Base-by-base conservation (phyloP, 2,329 filamentous ascomycete genomes). In the Westerdykella aurantiaca region DNA sequence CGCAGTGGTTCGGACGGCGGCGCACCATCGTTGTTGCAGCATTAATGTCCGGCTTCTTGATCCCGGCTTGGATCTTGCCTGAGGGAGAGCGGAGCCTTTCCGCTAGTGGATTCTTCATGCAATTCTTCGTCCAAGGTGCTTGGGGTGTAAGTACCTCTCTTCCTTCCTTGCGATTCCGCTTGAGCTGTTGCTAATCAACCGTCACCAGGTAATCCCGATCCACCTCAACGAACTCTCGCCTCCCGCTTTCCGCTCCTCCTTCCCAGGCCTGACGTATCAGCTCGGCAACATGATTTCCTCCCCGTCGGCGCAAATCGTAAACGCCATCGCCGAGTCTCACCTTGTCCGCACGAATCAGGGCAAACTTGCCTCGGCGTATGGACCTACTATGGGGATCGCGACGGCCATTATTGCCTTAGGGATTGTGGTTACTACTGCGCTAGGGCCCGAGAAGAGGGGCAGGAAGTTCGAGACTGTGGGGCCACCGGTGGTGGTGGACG, bases 401-500 rank as follows among this genome's bases (percentile, higher is more conserved):
- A 89, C 85, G 2, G 85, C 82, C 1, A 89, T 90, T 53, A 88
- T 89, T 50, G 83, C 81, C 0, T 37, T 79, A 0, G 85, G 85
- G 1, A 88, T 90, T 48, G 72, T 76, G 10, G 59, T 83, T 17
- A 88, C 84, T 0, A 79, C 81, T 4, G 79, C 83, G 23, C 59
- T 89, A 42, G 86, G 86, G 0, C 85, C 85, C 0, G 86, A 90
- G 76, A 85, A 82, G 69, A 76, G 82, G 37, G 86, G 86, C 1
- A 73, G 83, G 14, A 72, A 77, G 45, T 89, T 91, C 53, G 85
- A 87, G 60, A 70, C 75, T 43, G 78, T 75, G 4, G 69, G 69
- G 5, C 73, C 76, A 31, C 78, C 76, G 5, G 76, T 75, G 10
- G 68, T 68, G 33, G 25, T 22, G 33, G 42, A 34, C 18, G 55